Conservation (phyloP, 495 filamentous ascomycete species). For the Hypoxylon cercidicola region DNA sequence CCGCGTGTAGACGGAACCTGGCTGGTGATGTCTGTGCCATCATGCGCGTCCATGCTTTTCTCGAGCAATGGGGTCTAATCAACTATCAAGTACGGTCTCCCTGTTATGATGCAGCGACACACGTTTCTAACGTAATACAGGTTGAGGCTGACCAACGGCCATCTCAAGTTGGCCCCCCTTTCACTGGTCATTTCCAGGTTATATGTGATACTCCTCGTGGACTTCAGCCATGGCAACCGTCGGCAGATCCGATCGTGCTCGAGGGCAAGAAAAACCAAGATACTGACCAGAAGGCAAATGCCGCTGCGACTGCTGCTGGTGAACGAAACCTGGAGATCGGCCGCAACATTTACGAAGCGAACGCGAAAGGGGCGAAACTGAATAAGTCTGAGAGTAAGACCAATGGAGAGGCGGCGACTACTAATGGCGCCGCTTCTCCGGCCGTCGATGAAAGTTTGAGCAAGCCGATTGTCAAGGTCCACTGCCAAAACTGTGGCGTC, state of each 20-base stretch:
- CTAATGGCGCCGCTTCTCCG: conserved; percentile 63
- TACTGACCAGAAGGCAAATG: conserved; percentile 74
- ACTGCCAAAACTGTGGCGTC: conserved; percentile 90
- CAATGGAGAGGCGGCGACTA: conserved; percentile 75
- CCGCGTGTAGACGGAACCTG: conserved; percentile 94
- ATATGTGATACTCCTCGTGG: conserved; percentile 95
- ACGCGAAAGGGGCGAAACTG: conserved; percentile 84
- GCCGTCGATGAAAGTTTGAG: conserved; percentile 67
- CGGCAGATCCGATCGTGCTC: conserved; percentile 72
- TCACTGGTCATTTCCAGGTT: conserved; percentile 96
- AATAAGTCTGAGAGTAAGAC: conserved; percentile 62
- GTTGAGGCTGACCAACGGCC: conserved; percentile 95
- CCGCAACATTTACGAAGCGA: conserved; percentile 94
- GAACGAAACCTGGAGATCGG: conserved; percentile 90
- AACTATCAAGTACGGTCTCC: conserved; percentile 88
- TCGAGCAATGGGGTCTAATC: conserved; percentile 99
- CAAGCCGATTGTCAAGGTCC: conserved; percentile 64
- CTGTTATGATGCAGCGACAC: neutral
- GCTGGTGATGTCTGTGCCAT: conserved; percentile 98
- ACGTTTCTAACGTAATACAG: conserved; percentile 59
- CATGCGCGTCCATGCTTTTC: conserved; percentile 96
- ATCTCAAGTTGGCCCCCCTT: conserved; percentile 94
- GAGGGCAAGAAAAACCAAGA: conserved; percentile 78
- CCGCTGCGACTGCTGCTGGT: conserved; percentile 73
- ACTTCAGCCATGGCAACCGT: conserved; percentile 92